Evolutionary conservation across 163 green algal genomes (phyloP), one percentile per base, ranked within the genome.

Genomic region (Chlorella variabilis): DNA sequence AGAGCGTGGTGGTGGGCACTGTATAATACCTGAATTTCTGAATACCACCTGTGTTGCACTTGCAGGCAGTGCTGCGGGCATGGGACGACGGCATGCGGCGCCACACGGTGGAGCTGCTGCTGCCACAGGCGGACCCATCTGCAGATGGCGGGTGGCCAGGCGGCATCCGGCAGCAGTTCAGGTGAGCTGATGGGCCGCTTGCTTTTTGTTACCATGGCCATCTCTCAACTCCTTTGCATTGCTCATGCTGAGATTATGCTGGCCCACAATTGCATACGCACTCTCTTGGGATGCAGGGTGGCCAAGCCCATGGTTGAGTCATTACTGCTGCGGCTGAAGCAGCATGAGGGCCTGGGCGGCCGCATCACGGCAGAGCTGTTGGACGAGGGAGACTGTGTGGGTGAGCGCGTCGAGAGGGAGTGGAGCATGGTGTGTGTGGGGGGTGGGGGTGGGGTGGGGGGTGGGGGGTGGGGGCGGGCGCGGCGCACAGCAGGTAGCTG

Each of bases 151-250:
- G 89, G 68, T 95, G 90, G 90, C 90, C 91, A 2, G 91, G 91
- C 38, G 91, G 90, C 69, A 89, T 95, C 42, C 77, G 83, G 54
- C 90, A 95, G 86, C 88, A 93, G 75, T 93, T 92, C 80, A 62
- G 73, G 73, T 70, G 56, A 42, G 42, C 69, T 15, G 41, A 8
- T 75, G 25, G 27, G 15, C 5, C n/a, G n/a, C n/a, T n/a, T n/a
- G n/a, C n/a, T n/a, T n/a, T n/a, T n/a, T n/a, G n/a, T n/a, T n/a
- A n/a, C n/a, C n/a, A n/a, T n/a, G n/a, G n/a, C n/a, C n/a, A n/a
- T n/a, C n/a, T n/a, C n/a, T n/a, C n/a, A n/a, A n/a, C n/a, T n/a
- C n/a, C n/a, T n/a, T n/a, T n/a, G n/a, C n/a, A n/a, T n/a, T n/a
- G n/a, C n/a, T n/a, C n/a, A n/a, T n/a, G n/a, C n/a, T n/a, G n/a